These are phyloP conservation scores for Allantophomopsis cytisporea DNA, from an alignment of 2,329 filamentous ascomycete genomes.

Conservation along the genomic window DNA sequence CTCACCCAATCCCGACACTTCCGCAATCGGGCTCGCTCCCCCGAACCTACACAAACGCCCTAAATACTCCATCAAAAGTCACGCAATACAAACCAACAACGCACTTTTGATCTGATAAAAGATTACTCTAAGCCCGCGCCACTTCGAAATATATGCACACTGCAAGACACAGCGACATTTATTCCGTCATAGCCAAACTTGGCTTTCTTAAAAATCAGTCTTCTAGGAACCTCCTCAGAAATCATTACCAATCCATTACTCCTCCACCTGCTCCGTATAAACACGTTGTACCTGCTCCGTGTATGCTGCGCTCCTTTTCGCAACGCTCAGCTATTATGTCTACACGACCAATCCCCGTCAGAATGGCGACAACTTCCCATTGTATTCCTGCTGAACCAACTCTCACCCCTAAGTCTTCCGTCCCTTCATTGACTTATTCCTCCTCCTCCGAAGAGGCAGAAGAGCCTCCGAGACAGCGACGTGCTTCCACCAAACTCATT, in stretches of 20 bases:
- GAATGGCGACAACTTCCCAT: conserved; percentile 9
- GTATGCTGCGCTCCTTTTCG: not conserved
- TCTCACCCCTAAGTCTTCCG: conserved; percentile 31
- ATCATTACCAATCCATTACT: not conserved
- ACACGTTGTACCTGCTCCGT: not conserved
- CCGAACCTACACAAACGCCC: too few relatives aligned
- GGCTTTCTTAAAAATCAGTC: not conserved
- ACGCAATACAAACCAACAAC: not conserved
- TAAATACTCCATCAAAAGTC: not conserved
- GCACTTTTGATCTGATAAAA: not conserved
- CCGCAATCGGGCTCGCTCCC: too few relatives aligned
- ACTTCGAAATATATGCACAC: too few relatives aligned
- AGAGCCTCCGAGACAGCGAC: conserved; percentile 36
- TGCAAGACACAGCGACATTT: too few relatives aligned
- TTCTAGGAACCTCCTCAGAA: not conserved
- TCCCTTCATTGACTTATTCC: conserved; percentile 49
- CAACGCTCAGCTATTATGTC: conserved; percentile 1
- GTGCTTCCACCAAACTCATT: conserved; percentile 57
- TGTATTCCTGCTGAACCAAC: conserved; percentile 4
- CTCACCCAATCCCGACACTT: too few relatives aligned
- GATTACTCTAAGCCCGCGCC: too few relatives aligned
- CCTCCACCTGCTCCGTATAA: not conserved
- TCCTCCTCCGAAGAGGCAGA: conserved; percentile 37
- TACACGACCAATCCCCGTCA: conserved; percentile 14
- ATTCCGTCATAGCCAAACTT: not conserved